These are phyloP conservation scores for Quercus wislizeni DNA, from an alignment of 306 rosid genomes.

Conservation along the genomic window DNA sequence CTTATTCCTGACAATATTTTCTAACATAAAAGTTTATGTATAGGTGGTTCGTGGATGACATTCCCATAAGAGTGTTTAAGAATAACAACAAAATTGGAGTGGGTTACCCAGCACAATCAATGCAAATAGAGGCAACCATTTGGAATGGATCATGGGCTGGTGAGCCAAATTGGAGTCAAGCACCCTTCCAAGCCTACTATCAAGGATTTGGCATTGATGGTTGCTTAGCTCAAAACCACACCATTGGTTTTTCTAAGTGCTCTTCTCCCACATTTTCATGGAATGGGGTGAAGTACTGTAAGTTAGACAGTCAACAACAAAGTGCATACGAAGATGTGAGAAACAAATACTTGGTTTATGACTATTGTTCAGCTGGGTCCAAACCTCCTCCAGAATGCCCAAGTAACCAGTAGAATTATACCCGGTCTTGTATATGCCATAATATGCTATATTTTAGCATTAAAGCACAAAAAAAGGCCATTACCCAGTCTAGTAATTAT, in stretches of 20 bases:
- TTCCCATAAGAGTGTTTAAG: constrained; percentile 28
- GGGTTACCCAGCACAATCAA: constrained; percentile 8
- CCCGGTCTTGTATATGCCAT: too few species aligned
- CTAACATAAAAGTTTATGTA: not conserved
- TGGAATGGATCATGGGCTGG: constrained; percentile 28
- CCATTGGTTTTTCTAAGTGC: not conserved
- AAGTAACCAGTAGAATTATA: too few species aligned
- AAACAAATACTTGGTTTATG: not conserved
- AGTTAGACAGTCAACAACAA: not conserved
- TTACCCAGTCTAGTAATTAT: too few species aligned
- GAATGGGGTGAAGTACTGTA: constrained; percentile 4
- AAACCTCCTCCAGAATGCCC: not conserved
- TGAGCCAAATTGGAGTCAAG: constrained; percentile 26
- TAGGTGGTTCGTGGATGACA: constrained; percentile 27
- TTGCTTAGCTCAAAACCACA: not conserved
- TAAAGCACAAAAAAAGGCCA: too few species aligned
- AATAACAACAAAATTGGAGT: constrained; percentile 9
- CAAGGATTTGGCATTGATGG: constrained; percentile 17
- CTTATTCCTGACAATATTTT: not conserved
- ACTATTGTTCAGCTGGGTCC: not conserved
- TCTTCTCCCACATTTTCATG: constrained; percentile 11
- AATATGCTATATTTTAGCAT: too few species aligned
- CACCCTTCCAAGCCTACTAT: constrained; percentile 23
- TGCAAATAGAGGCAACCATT: constrained; percentile 20
- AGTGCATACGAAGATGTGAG: not conserved